Conservation (phyloP, 768 basidiomycete species). For the Psilocybe tampanensis region DNA sequence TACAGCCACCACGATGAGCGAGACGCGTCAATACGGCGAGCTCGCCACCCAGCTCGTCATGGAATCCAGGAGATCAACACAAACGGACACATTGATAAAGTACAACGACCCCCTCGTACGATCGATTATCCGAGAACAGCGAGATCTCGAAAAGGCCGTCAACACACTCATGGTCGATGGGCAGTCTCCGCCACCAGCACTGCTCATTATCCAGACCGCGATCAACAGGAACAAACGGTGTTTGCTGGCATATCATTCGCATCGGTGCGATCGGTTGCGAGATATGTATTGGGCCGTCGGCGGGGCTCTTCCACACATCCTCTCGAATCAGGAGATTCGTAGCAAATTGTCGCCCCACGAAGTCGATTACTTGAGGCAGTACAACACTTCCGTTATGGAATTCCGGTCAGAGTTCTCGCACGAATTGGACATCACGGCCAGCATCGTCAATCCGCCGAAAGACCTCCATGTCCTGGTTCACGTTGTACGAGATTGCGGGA, state of each 20-base stretch:
- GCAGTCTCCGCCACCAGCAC: constrained; percentile 53
- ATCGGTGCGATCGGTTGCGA: constrained; percentile 80
- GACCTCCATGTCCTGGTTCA: constrained; percentile 88
- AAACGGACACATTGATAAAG: constrained; percentile 82
- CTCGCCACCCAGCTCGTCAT: constrained; percentile 85
- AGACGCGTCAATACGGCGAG: constrained; percentile 76
- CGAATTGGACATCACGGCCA: constrained; percentile 85
- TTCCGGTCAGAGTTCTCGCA: constrained; percentile 85
- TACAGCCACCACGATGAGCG: constrained; percentile 40
- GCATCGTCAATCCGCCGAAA: constrained; percentile 81
- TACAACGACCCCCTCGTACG: constrained; percentile 92
- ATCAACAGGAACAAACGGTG: constrained; percentile 95
- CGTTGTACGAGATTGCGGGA: constrained; percentile 88
- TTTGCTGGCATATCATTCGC: constrained; percentile 89
- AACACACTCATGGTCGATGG: constrained; percentile 40
- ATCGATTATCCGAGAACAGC: constrained; percentile 86
- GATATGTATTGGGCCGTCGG: constrained; percentile 91
- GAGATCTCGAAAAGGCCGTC: constrained; percentile 73
- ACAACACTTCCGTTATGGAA: constrained; percentile 79
- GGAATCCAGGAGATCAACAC: constrained; percentile 84
- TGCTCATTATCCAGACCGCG: constrained; percentile 87
- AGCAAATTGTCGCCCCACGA: constrained; percentile 55
- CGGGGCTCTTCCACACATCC: constrained; percentile 83
- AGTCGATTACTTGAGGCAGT: constrained; percentile 78
- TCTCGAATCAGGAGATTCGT: constrained; percentile 67